Evolutionary conservation across 2,329 filamentous ascomycete species (phyloP).

Genomic region (Malbranchea cinnamomea): DNA sequence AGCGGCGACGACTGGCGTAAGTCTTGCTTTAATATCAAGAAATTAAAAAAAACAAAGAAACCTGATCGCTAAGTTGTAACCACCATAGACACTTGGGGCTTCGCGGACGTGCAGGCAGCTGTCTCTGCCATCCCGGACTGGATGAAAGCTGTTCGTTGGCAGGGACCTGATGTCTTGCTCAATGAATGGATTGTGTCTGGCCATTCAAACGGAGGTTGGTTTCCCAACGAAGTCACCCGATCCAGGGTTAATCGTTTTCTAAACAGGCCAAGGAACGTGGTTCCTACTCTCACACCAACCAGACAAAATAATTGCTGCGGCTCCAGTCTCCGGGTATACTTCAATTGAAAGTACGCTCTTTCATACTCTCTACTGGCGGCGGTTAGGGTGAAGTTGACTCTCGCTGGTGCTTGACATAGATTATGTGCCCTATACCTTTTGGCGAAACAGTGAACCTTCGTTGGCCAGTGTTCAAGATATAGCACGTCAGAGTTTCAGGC

Average conservation of each 20-base stretch:
- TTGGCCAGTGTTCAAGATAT: slow-evolving; percentile 33
- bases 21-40: slow-evolving; percentile 9
- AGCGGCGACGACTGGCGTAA: slow-evolving; percentile 46
- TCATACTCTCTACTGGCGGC: no score
- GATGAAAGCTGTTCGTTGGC: slow-evolving; percentile 36
- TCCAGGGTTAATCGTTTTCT: slow-evolving; percentile 3
- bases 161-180: slow-evolving; percentile 30
- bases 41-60: not conserved
- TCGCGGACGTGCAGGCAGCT: slow-evolving; percentile 40
- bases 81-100: slow-evolving; percentile 36
- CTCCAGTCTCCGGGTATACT: slow-evolving; percentile 43
- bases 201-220: slow-evolving; percentile 43
- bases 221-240: not conserved
- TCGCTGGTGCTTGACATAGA: slow-evolving; percentile 16
- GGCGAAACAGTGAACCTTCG: slow-evolving; percentile 39
- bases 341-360: slow-evolving; percentile 35
- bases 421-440: slow-evolving; percentile 44
- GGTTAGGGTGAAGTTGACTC: not conserved
- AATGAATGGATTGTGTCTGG: slow-evolving; percentile 39
- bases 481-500: slow-evolving; percentile 37
- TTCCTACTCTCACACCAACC: slow-evolving; percentile 40
- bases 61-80: not conserved
- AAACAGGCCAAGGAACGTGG: slow-evolving; percentile 40
- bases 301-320: slow-evolving; percentile 41
- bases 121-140: slow-evolving; percentile 34